Percentiles rank a stretch among this genome's conserved stretches.
Evolutionary conservation across 805 yeast species (phyloP).

Genomic region (Candida orba): DNA sequence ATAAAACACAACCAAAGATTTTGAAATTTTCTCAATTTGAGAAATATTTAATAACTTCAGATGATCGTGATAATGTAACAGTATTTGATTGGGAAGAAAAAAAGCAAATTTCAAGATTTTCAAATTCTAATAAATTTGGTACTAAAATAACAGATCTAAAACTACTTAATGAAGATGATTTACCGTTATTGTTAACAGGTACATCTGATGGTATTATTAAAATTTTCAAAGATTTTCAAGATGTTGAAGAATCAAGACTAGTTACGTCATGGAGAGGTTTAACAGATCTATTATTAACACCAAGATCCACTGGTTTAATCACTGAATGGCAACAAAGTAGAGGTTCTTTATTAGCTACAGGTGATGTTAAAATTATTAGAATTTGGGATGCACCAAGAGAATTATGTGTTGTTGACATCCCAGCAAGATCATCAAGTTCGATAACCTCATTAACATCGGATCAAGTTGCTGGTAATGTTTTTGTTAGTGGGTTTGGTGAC

Average conservation of each 20-base stretch:
- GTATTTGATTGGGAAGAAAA: slow-evolving; percentile 83
- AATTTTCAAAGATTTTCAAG: slow-evolving; percentile 71
- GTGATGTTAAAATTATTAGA: slow-evolving; percentile 86
- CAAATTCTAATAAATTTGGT: slow-evolving; percentile 81
- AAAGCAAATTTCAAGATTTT: slow-evolving; percentile 56
- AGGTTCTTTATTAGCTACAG: slow-evolving; percentile 86
- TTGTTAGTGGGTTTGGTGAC: slow-evolving; percentile 90
- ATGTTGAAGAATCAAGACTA: slow-evolving; percentile 45
- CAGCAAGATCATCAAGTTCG: slow-evolving; percentile 85
- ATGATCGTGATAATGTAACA: slow-evolving; percentile 74
- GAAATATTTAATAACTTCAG: slow-evolving; percentile 68
- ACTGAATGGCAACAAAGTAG: slow-evolving; percentile 97
- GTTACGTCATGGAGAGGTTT: slow-evolving; percentile 91
- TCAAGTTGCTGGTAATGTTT: slow-evolving; percentile 87
- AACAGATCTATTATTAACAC: slow-evolving; percentile 74
- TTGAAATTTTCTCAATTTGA: slow-evolving; percentile 88
- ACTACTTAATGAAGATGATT: slow-evolving; percentile 87
- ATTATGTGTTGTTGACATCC: slow-evolving; percentile 76
- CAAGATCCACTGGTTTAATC: slow-evolving; percentile 74
- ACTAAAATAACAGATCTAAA: slow-evolving; percentile 83
- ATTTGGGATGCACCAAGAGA: slow-evolving; percentile 98
- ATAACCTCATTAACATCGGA: slow-evolving; percentile 88
- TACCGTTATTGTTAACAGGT: slow-evolving; percentile 77
- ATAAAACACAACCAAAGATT: slow-evolving; percentile 72
- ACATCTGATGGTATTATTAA: slow-evolving; percentile 93